Base-by-base conservation (phyloP, 2,329 filamentous ascomycete genomes). In the Microcyclospora tardicrescens region DNA sequence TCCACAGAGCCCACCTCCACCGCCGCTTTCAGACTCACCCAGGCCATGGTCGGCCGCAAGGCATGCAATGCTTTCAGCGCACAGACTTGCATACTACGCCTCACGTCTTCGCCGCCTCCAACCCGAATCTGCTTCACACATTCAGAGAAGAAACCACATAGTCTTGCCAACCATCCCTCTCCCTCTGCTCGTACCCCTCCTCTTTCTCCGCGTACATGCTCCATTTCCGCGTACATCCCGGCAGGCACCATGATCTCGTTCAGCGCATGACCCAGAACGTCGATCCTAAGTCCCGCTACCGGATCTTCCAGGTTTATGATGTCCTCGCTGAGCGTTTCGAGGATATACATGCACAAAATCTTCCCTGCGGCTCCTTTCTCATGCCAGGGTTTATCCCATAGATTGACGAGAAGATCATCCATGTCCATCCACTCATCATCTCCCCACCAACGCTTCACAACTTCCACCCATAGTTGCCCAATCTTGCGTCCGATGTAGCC, bases 321-420 rank as follows among this genome's bases (percentile, higher is more conserved):
- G 59, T 96, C 91, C 50, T 96, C 91, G 2, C 89, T 93, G 28
- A 98, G 70, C 13, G 81, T 87, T 64, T 96, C 91, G 36, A 98
- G 71, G 33, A 96, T 75, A 43, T 81, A 81, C 28, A 98, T 71
- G 27, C 95, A 87, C 39, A 96, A 74, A 57, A 91, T 82, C 61
- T 93, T 91, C 58, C 86, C 79, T 34, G 72, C 68, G 28, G 73
- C 58, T 38, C 55, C 55, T 38, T 56, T 55, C 34, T 54, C 53
- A 28, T 46, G 40, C 28, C 50, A 35, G 10, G 45, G 35, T 34
- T 50, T 66, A 16, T 68, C 65, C 91, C 91, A 98, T 14, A 96
- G 69, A 52, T 77, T 73, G 33, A 87, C 75, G 39, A 98, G 71
- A 55, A 83, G 71, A 46, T 77, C 66, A 59, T 98, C 93, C 89